These are phyloP conservation scores for Penicillium sp. DNA, from an alignment of 2,329 filamentous ascomycete species.

Conservation along the genomic window DNA sequence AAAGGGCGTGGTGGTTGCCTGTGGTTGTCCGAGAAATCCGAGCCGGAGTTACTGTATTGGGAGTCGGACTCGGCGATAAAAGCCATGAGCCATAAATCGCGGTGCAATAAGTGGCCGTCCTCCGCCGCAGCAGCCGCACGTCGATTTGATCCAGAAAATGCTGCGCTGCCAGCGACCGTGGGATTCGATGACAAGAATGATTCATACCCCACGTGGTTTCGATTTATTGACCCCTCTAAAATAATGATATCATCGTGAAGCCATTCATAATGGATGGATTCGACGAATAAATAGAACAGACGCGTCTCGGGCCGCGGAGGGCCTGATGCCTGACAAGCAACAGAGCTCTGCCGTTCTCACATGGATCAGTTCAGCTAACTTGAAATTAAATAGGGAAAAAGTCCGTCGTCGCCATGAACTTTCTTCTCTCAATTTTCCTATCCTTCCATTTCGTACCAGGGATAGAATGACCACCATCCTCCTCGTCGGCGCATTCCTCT, in stretches of 20 bases:
- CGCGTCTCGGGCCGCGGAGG: not conserved
- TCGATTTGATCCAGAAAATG: too few relatives aligned
- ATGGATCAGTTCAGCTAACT: not conserved
- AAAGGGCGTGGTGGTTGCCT: not conserved
- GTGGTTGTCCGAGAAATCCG: constrained; percentile 6
- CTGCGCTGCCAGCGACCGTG: not conserved
- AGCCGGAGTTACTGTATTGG: constrained; percentile 11
- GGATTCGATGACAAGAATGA: not conserved
- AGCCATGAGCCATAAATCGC: not conserved
- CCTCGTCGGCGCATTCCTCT: constrained; percentile 16
- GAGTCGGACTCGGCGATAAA: constrained; percentile 4
- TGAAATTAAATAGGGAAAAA: not conserved
- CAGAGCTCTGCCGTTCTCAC: not conserved
- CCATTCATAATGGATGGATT: not conserved
- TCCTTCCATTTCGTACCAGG: not conserved
- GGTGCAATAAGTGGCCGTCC: not conserved
- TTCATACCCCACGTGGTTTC: not conserved
- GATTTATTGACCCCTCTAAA: not conserved
- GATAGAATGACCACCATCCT: constrained; percentile 15
- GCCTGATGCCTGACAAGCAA: not conserved
- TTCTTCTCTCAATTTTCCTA: not conserved
- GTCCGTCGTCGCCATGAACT: not conserved
- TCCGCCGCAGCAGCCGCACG: too few relatives aligned
- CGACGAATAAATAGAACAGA: not conserved
- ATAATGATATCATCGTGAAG: not conserved